Evolutionary conservation across 208 protist species (phyloP).

Genomic region (Leishmania martiniquensis): DNA sequence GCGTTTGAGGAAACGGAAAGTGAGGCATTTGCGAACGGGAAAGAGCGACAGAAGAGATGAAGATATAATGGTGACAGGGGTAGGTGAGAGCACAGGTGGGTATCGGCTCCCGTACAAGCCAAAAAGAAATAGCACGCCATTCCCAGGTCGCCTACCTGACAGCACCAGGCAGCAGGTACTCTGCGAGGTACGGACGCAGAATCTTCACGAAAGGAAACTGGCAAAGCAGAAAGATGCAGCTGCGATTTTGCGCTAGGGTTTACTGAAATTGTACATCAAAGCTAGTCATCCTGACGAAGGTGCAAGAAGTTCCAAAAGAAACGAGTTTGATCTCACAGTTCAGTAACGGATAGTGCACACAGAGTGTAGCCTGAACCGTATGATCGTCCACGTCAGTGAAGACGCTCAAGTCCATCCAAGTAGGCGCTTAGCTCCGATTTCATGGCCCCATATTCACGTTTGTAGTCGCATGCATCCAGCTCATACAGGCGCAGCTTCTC

Average conservation of each 20-base stretch:
- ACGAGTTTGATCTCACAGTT: not conserved
- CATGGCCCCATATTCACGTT: slow-evolving; percentile 67
- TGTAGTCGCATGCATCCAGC: slow-evolving; percentile 73
- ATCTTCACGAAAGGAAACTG: not conserved
- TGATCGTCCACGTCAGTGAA: slow-evolving; percentile 2
- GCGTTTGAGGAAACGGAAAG: not conserved
- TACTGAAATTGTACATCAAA: slow-evolving; percentile 5
- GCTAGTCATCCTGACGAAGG: not conserved
- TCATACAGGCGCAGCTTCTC: slow-evolving; percentile 83
- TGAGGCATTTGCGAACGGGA: not conserved
- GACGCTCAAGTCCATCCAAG: slow-evolving; percentile 36
- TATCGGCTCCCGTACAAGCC: not conserved
- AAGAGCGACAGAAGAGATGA: not conserved
- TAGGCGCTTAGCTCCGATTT: slow-evolving; percentile 73
- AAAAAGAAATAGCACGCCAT: not conserved
- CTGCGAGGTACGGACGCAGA: too few species aligned
- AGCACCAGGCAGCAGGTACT: not conserved
- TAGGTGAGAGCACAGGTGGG: not conserved
- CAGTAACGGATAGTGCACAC: not conserved
- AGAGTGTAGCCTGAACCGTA: not conserved
- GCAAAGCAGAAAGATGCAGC: not conserved
- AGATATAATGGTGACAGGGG: not conserved
- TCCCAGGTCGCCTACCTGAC: not conserved
- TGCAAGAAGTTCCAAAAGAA: not conserved
- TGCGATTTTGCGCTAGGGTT: not conserved